Evolutionary conservation across 768 basidiomycete genomes (phyloP), one percentile per base, ranked within the genome.

Genomic region (Aureoboletus auriporus): DNA sequence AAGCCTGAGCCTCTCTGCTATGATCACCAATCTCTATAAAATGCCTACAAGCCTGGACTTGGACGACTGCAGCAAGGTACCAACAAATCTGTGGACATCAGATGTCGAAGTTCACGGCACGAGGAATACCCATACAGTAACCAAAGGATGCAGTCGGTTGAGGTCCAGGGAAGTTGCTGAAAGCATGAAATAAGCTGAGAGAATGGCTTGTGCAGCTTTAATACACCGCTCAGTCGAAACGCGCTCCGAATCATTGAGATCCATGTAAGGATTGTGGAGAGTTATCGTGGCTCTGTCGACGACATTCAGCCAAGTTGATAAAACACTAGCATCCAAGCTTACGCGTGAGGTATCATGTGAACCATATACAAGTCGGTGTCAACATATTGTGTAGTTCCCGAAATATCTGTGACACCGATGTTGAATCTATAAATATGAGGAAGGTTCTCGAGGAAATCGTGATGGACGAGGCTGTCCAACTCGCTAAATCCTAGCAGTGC

Each of bases 341-440:
- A 90, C 89, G 90, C 89, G 62, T 93, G 84, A 16, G 90, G 90
- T 51, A 89, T 77, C 37, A 91, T 76, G 59, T 91, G 89, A 35
- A 88, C 89, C 84, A 92, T 81, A 62, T 88, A 92, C 48, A 93
- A 69, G 63, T 93, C 89, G 2, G 86, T 90, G 62, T 93, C 88
- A 35, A 92, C 69, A 8, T 71, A 74, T 30, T 75, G 76, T 38
- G 66, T 64, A 40, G 76, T 80, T 35, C 80, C 78, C 36, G 78
- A 73, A 34, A 74, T 68, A 47, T 86, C 83, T 47, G 73, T 77
- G 47, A 81, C 76, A n/a, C 79, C 84, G 46, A 69, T 73, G 53
- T 77, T 83, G 61, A 76, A 79, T 68, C 78, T 83, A 67, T 74
- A 84, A 40, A 77, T 75, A 46, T 78, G 78, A 2, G 89, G 89